phyloP scores from a whole-genome alignment of 768 basidiomycete species.

The Candolleomyces eurysporus region DNA sequence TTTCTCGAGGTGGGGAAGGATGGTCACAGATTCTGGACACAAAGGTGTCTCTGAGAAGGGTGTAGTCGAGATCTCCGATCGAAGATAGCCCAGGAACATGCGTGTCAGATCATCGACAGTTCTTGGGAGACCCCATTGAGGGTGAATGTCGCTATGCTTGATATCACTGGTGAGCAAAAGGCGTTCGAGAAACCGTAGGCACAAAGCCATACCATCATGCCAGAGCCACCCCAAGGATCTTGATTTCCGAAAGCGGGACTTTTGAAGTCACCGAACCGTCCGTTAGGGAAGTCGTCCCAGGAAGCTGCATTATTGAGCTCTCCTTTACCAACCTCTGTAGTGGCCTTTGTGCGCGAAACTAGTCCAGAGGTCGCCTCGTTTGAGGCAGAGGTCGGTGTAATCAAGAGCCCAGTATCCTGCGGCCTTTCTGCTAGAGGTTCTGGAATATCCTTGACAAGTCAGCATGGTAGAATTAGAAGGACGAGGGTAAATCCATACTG shows the following conservation, averaged over 20 bases:
- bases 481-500: constrained; percentile 34
- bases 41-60: constrained; percentile 88
- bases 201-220: constrained; percentile 46
- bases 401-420: constrained; percentile 37
- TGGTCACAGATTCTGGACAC: constrained; percentile 76
- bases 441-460: constrained; percentile 37
- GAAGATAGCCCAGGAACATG: constrained; percentile 80
- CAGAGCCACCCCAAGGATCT: constrained; percentile 74
- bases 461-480: constrained; percentile 3
- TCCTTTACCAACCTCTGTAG: constrained; percentile 63
- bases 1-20: constrained; percentile 71
- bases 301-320: constrained; percentile 75
- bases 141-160: constrained; percentile 60
- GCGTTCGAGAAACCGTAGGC: neutral
- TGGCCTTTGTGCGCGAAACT: constrained; percentile 43
- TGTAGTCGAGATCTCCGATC: constrained; percentile 67
- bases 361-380: constrained; percentile 59
- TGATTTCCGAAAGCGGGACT: constrained; percentile 91
- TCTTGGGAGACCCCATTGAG: constrained; percentile 77
- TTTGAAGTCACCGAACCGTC: constrained; percentile 95
- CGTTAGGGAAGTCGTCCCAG: constrained; percentile 98
- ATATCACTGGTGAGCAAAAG: neutral
- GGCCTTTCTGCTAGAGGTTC: constrained; percentile 26
- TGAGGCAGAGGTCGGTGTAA: constrained; percentile 66
- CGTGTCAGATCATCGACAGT: constrained; percentile 64